phyloP scores from a whole-genome alignment of 2,329 filamentous ascomycete genomes.

The Fusarium sp. region DNA sequence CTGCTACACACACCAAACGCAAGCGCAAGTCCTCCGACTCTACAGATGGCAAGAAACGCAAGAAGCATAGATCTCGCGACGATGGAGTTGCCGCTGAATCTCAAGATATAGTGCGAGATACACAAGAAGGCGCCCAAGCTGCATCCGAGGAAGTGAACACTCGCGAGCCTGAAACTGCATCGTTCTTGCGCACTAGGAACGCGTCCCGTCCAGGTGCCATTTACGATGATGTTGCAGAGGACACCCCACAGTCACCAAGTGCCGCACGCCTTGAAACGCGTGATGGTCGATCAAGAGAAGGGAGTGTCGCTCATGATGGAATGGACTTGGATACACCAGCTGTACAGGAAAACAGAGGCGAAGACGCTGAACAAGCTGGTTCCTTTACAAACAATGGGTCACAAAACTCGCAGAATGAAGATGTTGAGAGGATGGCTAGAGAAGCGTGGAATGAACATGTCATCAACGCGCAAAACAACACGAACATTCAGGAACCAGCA shows the following conservation, averaged over 20 bases:
- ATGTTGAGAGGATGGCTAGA: constrained; percentile 51
- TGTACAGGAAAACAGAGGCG: constrained; percentile 18
- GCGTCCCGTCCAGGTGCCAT: constrained; percentile 32
- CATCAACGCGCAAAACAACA: constrained; percentile 49
- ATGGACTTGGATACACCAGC: constrained; percentile 44
- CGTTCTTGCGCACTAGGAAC: constrained; percentile 33
- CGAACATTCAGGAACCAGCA: constrained; percentile 24
- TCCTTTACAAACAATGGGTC: constrained; percentile 18
- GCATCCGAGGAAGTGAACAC: constrained; percentile 13
- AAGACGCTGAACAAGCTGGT: constrained; percentile 20
- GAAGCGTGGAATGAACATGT: constrained; percentile 54
- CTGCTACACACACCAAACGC: constrained; percentile 48
- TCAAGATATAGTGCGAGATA: constrained; percentile 40
- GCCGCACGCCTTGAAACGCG: constrained; percentile 44
- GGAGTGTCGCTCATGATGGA: constrained; percentile 40
- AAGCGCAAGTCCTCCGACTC: constrained; percentile 52
- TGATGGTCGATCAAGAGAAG: constrained; percentile 48
- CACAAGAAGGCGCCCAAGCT: constrained; percentile 39
- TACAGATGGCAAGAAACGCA: constrained; percentile 50
- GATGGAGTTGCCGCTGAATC: constrained; percentile 32
- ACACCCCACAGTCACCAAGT: constrained; percentile 48
- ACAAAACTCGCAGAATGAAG: constrained; percentile 30
- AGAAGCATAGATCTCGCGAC: constrained; percentile 50
- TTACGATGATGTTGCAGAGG: constrained; percentile 35
- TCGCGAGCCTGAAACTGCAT: constrained; percentile 18